phyloP scores from a whole-genome alignment of 305 asterid genomes.

The Plantago rigida region DNA sequence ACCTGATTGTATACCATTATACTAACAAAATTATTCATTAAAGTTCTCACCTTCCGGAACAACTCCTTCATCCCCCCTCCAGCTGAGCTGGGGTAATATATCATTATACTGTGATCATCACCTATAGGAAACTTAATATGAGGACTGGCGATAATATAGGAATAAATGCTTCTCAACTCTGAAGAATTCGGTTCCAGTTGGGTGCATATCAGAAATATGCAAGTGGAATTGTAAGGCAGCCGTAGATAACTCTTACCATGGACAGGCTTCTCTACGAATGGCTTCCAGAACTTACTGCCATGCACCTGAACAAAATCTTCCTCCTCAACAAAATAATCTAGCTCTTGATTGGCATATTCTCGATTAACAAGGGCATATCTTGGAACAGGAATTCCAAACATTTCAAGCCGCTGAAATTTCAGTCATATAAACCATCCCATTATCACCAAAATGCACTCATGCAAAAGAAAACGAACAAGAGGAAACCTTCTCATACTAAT shows the following conservation, averaged over 20 bases:
- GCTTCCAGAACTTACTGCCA: constrained; percentile 82
- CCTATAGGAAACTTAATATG: constrained; percentile 50
- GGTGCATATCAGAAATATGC: no score
- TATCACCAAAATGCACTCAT: background rate
- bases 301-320: constrained; percentile 91
- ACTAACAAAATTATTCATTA: background rate
- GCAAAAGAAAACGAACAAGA: background rate
- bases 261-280: constrained; percentile 96
- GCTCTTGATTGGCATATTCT: constrained; percentile 67
- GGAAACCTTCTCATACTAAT: no score
- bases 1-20: background rate
- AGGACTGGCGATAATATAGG: constrained; percentile 15
- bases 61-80: constrained; percentile 98
- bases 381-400: constrained; percentile 83
- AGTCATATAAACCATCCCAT: background rate
- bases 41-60: constrained; percentile 76
- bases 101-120: constrained; percentile 96
- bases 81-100: constrained; percentile 94
- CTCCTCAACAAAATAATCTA: constrained; percentile 82
- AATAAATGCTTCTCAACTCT: no score
- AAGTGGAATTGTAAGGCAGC: no score
- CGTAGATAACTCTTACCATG: constrained; percentile 45
- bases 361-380: constrained; percentile 83
- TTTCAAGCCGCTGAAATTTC: constrained; percentile 60
- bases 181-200: no score